A percentile compares a stretch with the other conserved stretches of the same genome.
Conservation (phyloP, 2,329 filamentous ascomycete species). For the Coniosporium tulheliwenetii region DNA sequence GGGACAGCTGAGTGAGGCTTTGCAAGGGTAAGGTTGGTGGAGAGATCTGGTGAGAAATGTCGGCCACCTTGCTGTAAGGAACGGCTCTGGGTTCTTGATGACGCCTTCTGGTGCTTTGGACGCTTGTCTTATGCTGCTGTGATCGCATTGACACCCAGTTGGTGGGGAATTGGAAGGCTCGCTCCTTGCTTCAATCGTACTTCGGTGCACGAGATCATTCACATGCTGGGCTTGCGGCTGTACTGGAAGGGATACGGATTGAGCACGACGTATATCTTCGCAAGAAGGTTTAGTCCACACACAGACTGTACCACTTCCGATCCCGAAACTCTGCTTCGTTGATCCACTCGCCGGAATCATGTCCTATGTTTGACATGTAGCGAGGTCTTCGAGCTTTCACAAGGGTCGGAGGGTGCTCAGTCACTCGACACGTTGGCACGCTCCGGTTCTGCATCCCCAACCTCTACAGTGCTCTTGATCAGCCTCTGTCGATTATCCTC, state of each 20-base stretch:
- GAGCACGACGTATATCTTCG: slow-evolving; percentile 16
- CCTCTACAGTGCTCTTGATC: background rate
- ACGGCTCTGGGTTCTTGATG: slow-evolving; percentile 35
- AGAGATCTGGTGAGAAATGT: slow-evolving; percentile 36
- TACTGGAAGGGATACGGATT: slow-evolving; percentile 11
- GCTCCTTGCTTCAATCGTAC: background rate
- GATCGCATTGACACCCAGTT: no score
- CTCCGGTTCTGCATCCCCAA: slow-evolving; percentile 17
- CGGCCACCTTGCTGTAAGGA: slow-evolving; percentile 30
- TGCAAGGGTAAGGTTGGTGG: slow-evolving; percentile 18
- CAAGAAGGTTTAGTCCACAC: slow-evolving; percentile 22
- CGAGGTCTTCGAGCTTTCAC: slow-evolving; percentile 35
- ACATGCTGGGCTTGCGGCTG: slow-evolving; percentile 6
- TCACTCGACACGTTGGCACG: slow-evolving; percentile 19
- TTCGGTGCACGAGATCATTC: slow-evolving; percentile 5
- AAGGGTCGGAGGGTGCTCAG: slow-evolving; percentile 21
- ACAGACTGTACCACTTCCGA: slow-evolving; percentile 22
- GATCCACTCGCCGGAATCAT: slow-evolving; percentile 45
- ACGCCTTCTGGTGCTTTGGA: slow-evolving; percentile 6
- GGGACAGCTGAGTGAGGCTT: slow-evolving; percentile 37
- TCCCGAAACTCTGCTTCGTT: slow-evolving; percentile 15
- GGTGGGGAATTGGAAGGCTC: no score
- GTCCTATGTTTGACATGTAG: slow-evolving; percentile 24
- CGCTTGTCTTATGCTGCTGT: background rate
- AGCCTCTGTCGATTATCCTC: background rate